Percentiles rank a stretch among this genome's conserved stretches.
Conservation (phyloP, 768 basidiomycete species). For the Suillus spraguei region DNA sequence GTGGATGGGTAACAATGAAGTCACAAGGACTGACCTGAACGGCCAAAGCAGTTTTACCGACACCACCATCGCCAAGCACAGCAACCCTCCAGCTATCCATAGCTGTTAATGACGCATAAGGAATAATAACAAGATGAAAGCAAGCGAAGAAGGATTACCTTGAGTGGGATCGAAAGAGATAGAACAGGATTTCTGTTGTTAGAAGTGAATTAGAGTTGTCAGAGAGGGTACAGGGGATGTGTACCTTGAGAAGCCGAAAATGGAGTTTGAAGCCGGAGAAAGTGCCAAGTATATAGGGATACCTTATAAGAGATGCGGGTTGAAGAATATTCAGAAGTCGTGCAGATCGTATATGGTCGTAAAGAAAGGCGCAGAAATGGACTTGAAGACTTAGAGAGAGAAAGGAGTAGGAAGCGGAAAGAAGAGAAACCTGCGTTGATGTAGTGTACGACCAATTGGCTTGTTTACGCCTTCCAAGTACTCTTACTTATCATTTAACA, state of each 20-base stretch:
- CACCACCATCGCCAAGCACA: conserved; percentile 95
- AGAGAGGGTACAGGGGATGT: conserved; percentile 5
- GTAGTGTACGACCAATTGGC: conserved; percentile 18
- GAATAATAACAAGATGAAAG: conserved; percentile 17
- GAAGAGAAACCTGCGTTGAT: conserved; percentile 36
- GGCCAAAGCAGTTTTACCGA: conserved; percentile 95
- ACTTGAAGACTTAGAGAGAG: conserved; percentile 27
- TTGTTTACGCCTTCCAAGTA: conserved; percentile 28
- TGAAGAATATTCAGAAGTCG: conserved; percentile 48
- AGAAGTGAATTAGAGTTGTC: conserved; percentile 17
- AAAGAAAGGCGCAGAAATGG: conserved; percentile 43
- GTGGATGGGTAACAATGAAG: conserved; percentile 9
- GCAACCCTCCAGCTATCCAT: conserved; percentile 98
- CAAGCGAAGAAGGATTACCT: conserved; percentile 19
- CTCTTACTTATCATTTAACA: conserved; percentile 14
- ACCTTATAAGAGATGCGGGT: conserved; percentile 25
- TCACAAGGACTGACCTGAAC: conserved; percentile 69
- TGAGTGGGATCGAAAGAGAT: conserved; percentile 33
- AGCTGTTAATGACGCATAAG: conserved; percentile 32
- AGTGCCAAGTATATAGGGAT: conserved; percentile 34
- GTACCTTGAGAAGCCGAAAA: conserved; percentile 18
- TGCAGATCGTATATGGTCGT: conserved; percentile 70
- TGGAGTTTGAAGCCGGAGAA: conserved; percentile 26
- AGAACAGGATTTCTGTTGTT: conserved; percentile 19
- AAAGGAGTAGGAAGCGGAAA: conserved; percentile 26